These are phyloP conservation scores for Diospyros kaki DNA, from an alignment of 148 eudicot genomes.

Conservation along the genomic window DNA sequence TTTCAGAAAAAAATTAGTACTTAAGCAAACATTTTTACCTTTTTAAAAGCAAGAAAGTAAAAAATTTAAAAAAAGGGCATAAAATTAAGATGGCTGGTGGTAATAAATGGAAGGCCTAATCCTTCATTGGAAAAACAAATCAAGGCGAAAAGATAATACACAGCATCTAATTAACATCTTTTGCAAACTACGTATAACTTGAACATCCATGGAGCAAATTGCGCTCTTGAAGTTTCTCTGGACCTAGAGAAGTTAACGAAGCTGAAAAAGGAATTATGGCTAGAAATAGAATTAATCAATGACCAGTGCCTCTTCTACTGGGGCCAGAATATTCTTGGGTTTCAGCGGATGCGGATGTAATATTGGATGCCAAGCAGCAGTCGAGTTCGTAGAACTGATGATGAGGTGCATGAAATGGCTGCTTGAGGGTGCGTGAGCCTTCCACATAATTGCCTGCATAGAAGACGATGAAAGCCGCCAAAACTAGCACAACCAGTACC, in stretches of 20 bases:
- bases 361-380: neutral
- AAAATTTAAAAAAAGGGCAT: too few species aligned
- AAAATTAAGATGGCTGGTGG: too few species aligned
- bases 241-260: neutral
- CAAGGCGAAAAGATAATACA: neutral
- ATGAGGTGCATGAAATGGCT: too few species aligned
- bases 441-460: too few species aligned
- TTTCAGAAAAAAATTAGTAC: too few species aligned
- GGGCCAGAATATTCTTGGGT: conserved; percentile 1
- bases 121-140: neutral
- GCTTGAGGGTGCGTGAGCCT: too few species aligned
- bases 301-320: neutral
- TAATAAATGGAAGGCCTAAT: too few species aligned
- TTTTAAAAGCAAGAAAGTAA: too few species aligned
- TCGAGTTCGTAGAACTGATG: too few species aligned
- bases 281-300: neutral
- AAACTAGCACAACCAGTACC: too few species aligned
- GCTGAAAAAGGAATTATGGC: neutral
- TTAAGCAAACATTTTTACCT: too few species aligned
- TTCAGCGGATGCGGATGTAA: neutral
- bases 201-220: neutral
- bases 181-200: neutral
- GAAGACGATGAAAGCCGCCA: too few species aligned
- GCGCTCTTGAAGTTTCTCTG: neutral
- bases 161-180: neutral